These are phyloP conservation scores for Massospora cicadina DNA, from an alignment of 371 early-diverging fungal species.

Conservation along the genomic window DNA sequence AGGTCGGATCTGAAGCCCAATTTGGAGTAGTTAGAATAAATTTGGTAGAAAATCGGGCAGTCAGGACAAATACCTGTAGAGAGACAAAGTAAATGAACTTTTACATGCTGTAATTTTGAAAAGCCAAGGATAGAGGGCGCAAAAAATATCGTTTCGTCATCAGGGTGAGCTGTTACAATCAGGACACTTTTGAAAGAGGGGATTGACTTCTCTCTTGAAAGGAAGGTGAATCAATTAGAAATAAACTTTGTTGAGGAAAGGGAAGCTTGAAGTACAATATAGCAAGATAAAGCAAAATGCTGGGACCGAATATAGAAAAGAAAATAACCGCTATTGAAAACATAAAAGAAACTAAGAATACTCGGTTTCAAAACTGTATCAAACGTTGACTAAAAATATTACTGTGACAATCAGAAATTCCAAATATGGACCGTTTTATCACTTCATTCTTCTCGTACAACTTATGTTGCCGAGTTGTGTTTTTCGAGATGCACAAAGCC, in stretches of 20 bases:
- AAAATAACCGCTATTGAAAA: not conserved
- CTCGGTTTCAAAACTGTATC: no score
- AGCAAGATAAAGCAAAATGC: not conserved
- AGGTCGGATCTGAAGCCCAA: no score
- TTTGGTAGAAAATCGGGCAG: not conserved
- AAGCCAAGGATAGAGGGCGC: slow-evolving; percentile 60
- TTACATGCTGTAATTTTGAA: slow-evolving; percentile 21
- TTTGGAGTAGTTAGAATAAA: no score
- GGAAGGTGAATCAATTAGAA: not conserved
- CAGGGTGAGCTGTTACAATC: slow-evolving; percentile 93
- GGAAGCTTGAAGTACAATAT: not conserved
- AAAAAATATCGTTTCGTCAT: slow-evolving; percentile 99
- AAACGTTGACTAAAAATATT: no score
- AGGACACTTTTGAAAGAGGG: slow-evolving; percentile 22
- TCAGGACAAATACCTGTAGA: slow-evolving; percentile 43
- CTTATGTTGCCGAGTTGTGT: no score
- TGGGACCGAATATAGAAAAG: not conserved
- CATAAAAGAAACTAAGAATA: no score
- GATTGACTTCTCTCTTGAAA: not conserved
- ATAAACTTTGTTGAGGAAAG: not conserved
- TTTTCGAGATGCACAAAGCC: no score
- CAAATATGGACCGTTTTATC: no score
- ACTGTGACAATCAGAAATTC: no score
- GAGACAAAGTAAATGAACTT: slow-evolving; percentile 60
- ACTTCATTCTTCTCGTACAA: no score